A percentile compares a stretch with the other conserved stretches of the same genome.
phyloP scores from a whole-genome alignment of 1,284 basidiomycete species.

The Sphaerobolus stellatus region DNA sequence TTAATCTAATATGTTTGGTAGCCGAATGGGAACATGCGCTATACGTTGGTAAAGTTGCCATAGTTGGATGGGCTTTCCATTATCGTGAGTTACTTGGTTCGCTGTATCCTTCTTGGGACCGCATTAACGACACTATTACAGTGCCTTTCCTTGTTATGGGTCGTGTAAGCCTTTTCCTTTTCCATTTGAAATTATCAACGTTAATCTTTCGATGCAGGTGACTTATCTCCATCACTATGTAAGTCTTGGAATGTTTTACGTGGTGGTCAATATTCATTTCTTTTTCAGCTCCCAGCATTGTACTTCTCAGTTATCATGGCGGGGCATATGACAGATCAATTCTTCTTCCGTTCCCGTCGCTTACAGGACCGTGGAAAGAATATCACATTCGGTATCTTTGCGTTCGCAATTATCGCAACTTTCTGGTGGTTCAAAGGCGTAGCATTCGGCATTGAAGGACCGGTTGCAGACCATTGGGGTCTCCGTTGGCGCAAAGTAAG shows the following conservation, averaged over 20 bases:
- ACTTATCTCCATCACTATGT: conserved; percentile 91
- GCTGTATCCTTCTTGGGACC: neutral
- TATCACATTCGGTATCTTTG: conserved; percentile 66
- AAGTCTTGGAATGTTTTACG: conserved; percentile 28
- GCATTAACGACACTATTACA: conserved; percentile 30
- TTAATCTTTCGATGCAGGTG: conserved; percentile 39
- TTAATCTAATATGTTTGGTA: conserved; percentile 20
- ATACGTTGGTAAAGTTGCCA: conserved; percentile 89
- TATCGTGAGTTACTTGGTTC: conserved; percentile 56
- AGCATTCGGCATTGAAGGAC: conserved; percentile 87
- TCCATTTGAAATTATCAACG: neutral
- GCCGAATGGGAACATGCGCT: conserved; percentile 94
- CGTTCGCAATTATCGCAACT: conserved; percentile 62
- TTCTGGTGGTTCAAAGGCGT: conserved; percentile 96
- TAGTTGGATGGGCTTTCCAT: conserved; percentile 92
- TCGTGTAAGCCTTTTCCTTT: conserved; percentile 46
- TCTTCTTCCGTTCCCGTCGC: conserved; percentile 76
- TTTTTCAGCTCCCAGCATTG: conserved; percentile 79
- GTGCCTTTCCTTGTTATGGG: conserved; percentile 97
- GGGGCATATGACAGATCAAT: conserved; percentile 89
- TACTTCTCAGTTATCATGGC: conserved; percentile 95
- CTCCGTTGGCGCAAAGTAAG: conserved; percentile 79
- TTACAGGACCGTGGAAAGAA: conserved; percentile 65
- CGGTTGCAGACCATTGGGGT: conserved; percentile 77
- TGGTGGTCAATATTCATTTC: neutral